Conservation (phyloP, 1,284 basidiomycete genomes). For the Ceratobasidium sp. region DNA sequence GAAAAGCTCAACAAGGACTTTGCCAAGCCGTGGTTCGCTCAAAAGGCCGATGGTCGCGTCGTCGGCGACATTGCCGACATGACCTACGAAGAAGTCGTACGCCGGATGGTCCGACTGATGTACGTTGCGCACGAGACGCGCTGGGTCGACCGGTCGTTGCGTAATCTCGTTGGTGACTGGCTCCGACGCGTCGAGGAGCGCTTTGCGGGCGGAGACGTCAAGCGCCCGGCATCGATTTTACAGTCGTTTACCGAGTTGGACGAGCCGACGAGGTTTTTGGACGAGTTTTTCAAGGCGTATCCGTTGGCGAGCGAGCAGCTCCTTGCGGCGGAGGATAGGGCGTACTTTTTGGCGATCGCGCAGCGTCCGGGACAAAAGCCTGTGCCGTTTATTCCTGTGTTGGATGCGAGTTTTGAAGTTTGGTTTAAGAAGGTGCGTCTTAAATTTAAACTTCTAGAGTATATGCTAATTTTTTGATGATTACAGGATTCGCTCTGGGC, state of each 20-base stretch:
- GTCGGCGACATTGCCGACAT: conserved; percentile 92
- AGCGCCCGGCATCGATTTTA: conserved; percentile 83
- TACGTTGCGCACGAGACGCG: conserved; percentile 90
- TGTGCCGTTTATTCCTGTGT: conserved; percentile 97
- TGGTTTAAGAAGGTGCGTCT: conserved; percentile 96
- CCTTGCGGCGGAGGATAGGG: conserved; percentile 93
- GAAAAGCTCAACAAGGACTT: conserved; percentile 94
- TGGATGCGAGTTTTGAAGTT: conserved; percentile 92
- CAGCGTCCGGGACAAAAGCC: conserved; percentile 98
- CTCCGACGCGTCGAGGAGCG: conserved; percentile 95
- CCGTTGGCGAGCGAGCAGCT: conserved; percentile 85
- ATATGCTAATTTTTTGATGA: conserved; percentile 38
- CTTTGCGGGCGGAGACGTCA: conserved; percentile 90
- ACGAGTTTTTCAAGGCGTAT: conserved; percentile 87
- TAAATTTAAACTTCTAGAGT: background rate
- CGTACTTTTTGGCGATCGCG: conserved; percentile 94
- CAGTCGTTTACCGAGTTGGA: conserved; percentile 90
- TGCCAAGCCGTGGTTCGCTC: conserved; percentile 95
- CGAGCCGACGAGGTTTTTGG: conserved; percentile 80
- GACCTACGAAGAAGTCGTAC: conserved; percentile 97
- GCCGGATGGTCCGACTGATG: conserved; percentile 93
- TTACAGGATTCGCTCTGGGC: conserved; percentile 67
- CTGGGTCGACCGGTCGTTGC: conserved; percentile 94
- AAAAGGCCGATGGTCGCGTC: conserved; percentile 89
- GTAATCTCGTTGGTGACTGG: conserved; percentile 98